Percentiles rank a stretch among this genome's conserved stretches.
These are phyloP conservation scores for Chaetomium tenue DNA, from an alignment of 495 filamentous ascomycete genomes.

Conservation along the genomic window DNA sequence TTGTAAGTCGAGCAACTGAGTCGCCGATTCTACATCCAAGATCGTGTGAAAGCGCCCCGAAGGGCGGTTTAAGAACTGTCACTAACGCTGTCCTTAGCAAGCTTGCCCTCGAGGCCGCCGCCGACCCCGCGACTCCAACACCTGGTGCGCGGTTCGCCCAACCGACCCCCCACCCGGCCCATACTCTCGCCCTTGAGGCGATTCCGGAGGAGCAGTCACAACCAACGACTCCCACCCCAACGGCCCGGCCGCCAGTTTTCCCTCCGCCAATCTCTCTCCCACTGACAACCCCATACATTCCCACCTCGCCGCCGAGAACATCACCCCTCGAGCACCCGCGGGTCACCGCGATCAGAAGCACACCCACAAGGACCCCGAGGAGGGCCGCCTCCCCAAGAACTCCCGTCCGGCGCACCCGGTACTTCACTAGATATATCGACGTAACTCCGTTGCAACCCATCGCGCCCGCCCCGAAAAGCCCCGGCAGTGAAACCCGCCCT, in stretches of 20 bases:
- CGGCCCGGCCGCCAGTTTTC: slow-evolving; percentile 12
- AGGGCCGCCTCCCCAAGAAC: slow-evolving; percentile 9
- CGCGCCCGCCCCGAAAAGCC: slow-evolving; percentile 10
- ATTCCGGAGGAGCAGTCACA: slow-evolving; percentile 9
- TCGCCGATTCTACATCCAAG: background rate
- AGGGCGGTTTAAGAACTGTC: background rate
- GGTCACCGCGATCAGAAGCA: slow-evolving; percentile 16
- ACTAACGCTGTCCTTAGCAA: background rate
- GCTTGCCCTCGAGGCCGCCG: background rate
- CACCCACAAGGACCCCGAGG: background rate
- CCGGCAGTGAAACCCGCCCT: slow-evolving; percentile 15
- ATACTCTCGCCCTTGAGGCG: slow-evolving; percentile 11
- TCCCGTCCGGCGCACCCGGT: slow-evolving; percentile 2
- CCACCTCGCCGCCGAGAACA: slow-evolving; percentile 6
- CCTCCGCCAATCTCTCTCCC: slow-evolving; percentile 18
- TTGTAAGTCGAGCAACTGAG: background rate
- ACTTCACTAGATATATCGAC: slow-evolving; percentile 16
- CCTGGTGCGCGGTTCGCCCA: background rate
- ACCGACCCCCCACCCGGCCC: background rate
- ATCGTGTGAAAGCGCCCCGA: background rate
- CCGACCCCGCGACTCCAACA: slow-evolving; percentile 11
- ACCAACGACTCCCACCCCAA: slow-evolving; percentile 4
- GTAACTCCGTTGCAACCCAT: background rate
- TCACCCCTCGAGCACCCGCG: slow-evolving; percentile 15
- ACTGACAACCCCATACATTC: slow-evolving; percentile 5